Conservation (phyloP, 2,329 filamentous ascomycete genomes). For the Verruconis gallopava region DNA sequence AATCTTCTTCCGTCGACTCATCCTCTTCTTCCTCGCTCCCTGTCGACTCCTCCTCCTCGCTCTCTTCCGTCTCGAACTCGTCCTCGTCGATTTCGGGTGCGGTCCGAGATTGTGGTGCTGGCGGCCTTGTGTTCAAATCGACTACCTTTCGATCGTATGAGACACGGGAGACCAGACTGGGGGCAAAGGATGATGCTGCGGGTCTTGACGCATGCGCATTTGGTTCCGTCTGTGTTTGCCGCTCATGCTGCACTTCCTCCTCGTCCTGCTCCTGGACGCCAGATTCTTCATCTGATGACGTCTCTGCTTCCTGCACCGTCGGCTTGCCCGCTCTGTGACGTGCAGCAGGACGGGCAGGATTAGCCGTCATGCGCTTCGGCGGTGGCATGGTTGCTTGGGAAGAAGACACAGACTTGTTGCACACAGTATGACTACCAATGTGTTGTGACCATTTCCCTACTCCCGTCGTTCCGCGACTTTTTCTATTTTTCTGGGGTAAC, state of each 20-base stretch:
- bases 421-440: no score
- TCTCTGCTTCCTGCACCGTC: constrained; percentile 33
- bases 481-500: no score
- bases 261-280: constrained; percentile 40
- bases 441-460: no score
- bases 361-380: constrained; percentile 84
- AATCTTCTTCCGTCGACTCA: constrained; percentile 45
- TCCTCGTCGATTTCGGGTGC: constrained; percentile 34
- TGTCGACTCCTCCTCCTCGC: constrained; percentile 26
- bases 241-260: constrained; percentile 36
- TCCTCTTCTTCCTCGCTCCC: constrained; percentile 27
- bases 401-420: no score
- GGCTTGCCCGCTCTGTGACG: constrained; percentile 79
- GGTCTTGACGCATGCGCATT: constrained; percentile 18
- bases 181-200: constrained; percentile 35
- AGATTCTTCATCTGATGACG: constrained; percentile 38
- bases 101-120: constrained; percentile 19
- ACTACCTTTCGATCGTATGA: constrained; percentile 31
- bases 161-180: constrained; percentile 29
- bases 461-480: no score
- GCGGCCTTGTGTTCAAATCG: constrained; percentile 21
- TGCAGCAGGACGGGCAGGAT: constrained; percentile 58
- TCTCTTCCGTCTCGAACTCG: constrained; percentile 46
- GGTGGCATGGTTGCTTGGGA: constrained; percentile 24
- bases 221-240: constrained; percentile 16